phyloP scores from a whole-genome alignment of 768 basidiomycete genomes.

The Mycena albidolilacea region DNA sequence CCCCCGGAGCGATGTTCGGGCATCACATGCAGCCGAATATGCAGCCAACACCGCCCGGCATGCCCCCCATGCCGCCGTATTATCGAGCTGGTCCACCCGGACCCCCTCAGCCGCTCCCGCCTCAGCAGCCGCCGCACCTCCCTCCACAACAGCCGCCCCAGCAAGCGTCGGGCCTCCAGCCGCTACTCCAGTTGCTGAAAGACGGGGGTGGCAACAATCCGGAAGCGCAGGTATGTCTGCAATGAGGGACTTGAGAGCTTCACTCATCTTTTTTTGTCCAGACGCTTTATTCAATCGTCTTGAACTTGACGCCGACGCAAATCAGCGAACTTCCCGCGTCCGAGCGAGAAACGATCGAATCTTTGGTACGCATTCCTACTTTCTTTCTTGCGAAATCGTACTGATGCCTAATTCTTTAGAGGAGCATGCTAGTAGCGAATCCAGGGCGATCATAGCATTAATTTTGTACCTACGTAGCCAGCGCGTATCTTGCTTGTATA shows the following conservation, averaged over 20 bases:
- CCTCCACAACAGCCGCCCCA: conserved; percentile 48
- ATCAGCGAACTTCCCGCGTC: conserved; percentile 60
- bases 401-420: conserved; percentile 38
- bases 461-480: background rate
- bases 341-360: conserved; percentile 43
- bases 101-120: conserved; percentile 47
- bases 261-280: conserved; percentile 49
- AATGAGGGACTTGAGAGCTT: conserved; percentile 38
- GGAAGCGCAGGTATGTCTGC: conserved; percentile 34
- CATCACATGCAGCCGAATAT: conserved; percentile 30
- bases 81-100: conserved; percentile 44
- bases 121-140: conserved; percentile 45
- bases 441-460: conserved; percentile 5
- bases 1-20: conserved; percentile 49
- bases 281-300: conserved; percentile 50
- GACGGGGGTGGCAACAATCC: conserved; percentile 1
- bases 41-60: conserved; percentile 43
- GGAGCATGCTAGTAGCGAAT: conserved; percentile 9
- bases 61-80: conserved; percentile 51
- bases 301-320: conserved; percentile 64
- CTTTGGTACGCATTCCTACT: conserved; percentile 12
- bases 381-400: conserved; percentile 11
- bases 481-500: background rate
- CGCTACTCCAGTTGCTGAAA: conserved; percentile 50
- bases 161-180: conserved; percentile 46